These are phyloP conservation scores for Hawksworthiomyces lignivorus DNA, from an alignment of 2,329 filamentous ascomycete species.

Conservation along the genomic window DNA sequence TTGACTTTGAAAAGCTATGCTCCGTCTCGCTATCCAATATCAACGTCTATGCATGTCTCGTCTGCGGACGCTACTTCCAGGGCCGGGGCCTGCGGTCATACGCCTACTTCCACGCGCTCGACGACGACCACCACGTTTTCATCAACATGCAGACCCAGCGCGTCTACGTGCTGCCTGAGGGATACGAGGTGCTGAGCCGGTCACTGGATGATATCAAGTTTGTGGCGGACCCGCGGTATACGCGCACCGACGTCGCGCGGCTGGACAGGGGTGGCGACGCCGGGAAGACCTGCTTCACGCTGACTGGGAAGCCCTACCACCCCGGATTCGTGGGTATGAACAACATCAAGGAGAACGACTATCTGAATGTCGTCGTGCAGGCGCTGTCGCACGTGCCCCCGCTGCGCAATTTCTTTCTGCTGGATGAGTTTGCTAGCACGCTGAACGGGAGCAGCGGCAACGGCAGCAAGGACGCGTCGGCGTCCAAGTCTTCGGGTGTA, in stretches of 20 bases:
- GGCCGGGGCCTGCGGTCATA: slow-evolving; percentile 89
- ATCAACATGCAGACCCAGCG: slow-evolving; percentile 94
- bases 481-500: too few species aligned
- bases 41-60: slow-evolving; percentile 95
- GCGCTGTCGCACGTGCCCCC: slow-evolving; percentile 83
- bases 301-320: slow-evolving; percentile 76
- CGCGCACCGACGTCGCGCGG: slow-evolving; percentile 68
- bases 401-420: slow-evolving; percentile 82
- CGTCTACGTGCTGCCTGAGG: slow-evolving; percentile 88
- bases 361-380: slow-evolving; percentile 92
- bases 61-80: slow-evolving; percentile 97
- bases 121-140: slow-evolving; percentile 93
- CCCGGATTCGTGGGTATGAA: slow-evolving; percentile 98
- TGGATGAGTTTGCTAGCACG: slow-evolving; percentile 61
- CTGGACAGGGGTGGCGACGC: slow-evolving; percentile 54
- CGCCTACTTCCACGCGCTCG: slow-evolving; percentile 94
- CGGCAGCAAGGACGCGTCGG: background rate
- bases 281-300: slow-evolving; percentile 58
- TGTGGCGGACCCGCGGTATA: slow-evolving; percentile 85
- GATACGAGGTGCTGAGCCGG: slow-evolving; percentile 92
- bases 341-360: slow-evolving; percentile 99
- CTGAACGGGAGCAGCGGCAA: background rate
- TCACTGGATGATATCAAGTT: slow-evolving; percentile 97
- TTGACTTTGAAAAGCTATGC: slow-evolving; percentile 98
- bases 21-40: slow-evolving; percentile 95